Base-by-base conservation (phyloP, 192 early-diverging fungal genomes). In the Podila clonocystis region DNA sequence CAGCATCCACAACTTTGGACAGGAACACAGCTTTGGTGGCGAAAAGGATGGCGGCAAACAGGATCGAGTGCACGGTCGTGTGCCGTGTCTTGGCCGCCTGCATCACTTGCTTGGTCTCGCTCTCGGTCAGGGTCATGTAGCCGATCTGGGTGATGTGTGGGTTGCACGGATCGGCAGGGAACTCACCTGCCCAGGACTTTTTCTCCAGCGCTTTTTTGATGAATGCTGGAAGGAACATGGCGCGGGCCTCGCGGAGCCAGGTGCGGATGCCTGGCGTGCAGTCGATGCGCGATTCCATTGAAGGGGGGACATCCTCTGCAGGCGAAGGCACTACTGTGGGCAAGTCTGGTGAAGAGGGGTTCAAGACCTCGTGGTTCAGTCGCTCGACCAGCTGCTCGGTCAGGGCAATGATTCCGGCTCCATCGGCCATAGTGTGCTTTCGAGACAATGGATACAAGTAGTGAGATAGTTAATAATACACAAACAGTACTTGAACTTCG, bases 311-410 rank as follows among this genome's bases (percentile, higher is more conserved):
- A 1, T 63, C 57, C 6, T 50, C 34, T 1, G 48, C 52, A 6
- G 74, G 74, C 1, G 63, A 22, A 20, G 24, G 30, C 1, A 76
- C 63, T 1, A 70, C 22, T 11, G 63, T 70, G 3, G 68, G 63
- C 3, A 9, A 30, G n/a, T 26, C 30, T 41, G 12, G 12, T 24
- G 12, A 12, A 11, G 9, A 19, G 2, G 17, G 58, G 33, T 7
- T 61, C 5, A 9, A 58, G 20, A 22, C 59, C 34, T 6, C 28
- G 24, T 4, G 63, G 49, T 70, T 76, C 3, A 76, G 68, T 19
- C 50, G 74, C 22, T 76, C 74, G 3, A 76, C n/a, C 57, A 76
- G 57, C 30, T 76, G 74, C 11, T 76, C 74, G 1, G 68, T 58
- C 52, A 76, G 31, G 8, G 62, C 67, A 55, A 65, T 49, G 1